These are phyloP conservation scores for Phragmites australis DNA, from an alignment of 176 grass and related monocot species.

Conservation along the genomic window DNA sequence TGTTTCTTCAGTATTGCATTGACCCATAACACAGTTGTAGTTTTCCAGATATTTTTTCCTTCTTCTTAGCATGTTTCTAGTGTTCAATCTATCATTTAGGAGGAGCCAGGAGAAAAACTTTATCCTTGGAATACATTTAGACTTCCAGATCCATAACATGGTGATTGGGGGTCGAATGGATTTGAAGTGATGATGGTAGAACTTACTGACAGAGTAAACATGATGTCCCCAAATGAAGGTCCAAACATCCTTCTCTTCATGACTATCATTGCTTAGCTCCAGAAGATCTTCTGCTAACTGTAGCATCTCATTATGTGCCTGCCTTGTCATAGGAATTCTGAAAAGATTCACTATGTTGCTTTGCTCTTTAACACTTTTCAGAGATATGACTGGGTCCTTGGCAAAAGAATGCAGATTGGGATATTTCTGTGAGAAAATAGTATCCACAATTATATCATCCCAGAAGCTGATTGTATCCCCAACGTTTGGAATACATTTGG, in stretches of 20 bases:
- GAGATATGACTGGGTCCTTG: background rate
- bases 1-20: background rate
- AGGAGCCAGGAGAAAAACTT: background rate
- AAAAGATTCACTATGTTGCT: background rate
- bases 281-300: background rate
- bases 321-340: background rate
- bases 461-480: background rate
- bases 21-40: background rate
- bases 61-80: too few relatives aligned
- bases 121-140: too few relatives aligned
- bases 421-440: background rate
- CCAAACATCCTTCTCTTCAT: background rate
- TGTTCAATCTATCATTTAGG: background rate
- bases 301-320: background rate
- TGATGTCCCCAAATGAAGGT: background rate
- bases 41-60: too few relatives aligned
- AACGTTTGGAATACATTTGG: background rate
- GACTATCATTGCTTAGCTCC: background rate
- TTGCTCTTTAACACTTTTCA: too few relatives aligned
- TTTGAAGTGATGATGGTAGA: too few relatives aligned
- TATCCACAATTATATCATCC: background rate
- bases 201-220: background rate
- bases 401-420: background rate
- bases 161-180: too few relatives aligned
- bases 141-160: too few relatives aligned